phyloP scores from a whole-genome alignment of 2,329 filamentous ascomycete species.

The Zasmidium citrigriseum region DNA sequence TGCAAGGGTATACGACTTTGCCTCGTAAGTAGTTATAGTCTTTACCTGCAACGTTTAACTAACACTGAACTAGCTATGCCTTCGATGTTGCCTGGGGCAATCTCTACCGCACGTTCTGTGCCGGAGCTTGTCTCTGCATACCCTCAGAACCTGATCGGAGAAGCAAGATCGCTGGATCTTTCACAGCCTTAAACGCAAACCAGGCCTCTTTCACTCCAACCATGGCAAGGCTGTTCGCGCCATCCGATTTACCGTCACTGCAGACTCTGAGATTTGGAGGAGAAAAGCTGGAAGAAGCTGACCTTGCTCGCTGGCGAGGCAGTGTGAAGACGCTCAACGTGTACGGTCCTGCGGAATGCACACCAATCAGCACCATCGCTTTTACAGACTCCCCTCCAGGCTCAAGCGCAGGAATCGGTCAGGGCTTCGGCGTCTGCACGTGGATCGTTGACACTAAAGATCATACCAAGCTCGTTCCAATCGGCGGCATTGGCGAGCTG shows the following conservation, averaged over 20 bases:
- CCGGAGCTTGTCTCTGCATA: constrained; percentile 25
- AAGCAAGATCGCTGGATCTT: constrained; percentile 12
- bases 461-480: background rate
- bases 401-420: background rate
- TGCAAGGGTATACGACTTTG: constrained; percentile 20
- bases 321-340: background rate
- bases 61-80: constrained; percentile 13
- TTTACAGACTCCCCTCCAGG: background rate
- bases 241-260: background rate
- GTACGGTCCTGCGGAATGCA: constrained; percentile 5
- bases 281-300: background rate
- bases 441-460: constrained; percentile 3
- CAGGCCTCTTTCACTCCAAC: constrained; percentile 9
- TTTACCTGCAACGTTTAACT: no score
- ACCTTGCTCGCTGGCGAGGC: background rate
- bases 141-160: constrained; percentile 22
- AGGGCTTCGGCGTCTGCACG: background rate
- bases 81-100: constrained; percentile 20
- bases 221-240: background rate
- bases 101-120: constrained; percentile 7
- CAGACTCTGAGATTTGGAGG: background rate
- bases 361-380: background rate
- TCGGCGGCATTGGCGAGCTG: constrained; percentile 1
- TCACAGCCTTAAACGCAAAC: constrained; percentile 8
- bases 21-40: no score